A percentile compares a stretch with the other conserved stretches of the same genome.
phyloP scores from a whole-genome alignment of 768 basidiomycete species.

The Russula ochroleuca region DNA sequence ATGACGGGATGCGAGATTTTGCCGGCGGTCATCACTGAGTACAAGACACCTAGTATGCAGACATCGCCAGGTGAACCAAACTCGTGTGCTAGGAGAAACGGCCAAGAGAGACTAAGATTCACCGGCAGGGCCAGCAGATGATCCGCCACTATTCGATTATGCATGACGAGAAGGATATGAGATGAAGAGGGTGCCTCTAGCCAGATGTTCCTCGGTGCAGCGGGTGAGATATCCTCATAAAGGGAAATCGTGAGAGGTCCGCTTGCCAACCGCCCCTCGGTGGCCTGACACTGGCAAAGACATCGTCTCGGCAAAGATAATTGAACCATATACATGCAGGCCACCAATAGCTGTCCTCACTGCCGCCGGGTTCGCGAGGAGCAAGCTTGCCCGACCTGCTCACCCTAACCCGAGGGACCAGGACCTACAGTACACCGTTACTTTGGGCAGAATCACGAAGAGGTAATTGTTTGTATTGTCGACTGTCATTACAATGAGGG shows the following conservation, averaged over 20 bases:
- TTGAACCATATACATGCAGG: conserved; percentile 53
- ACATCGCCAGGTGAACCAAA: too few species aligned
- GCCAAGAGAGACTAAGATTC: too few species aligned
- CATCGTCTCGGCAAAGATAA: too few species aligned
- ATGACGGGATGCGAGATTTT: too few species aligned
- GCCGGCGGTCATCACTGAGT: too few species aligned
- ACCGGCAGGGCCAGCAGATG: too few species aligned
- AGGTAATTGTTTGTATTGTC: not conserved
- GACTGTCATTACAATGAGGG: too few species aligned
- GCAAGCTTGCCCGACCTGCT: conserved; percentile 39
- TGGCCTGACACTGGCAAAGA: conserved; percentile 8
- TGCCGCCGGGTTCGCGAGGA: conserved; percentile 28
- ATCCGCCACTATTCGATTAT: too few species aligned
- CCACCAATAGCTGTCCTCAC: conserved; percentile 54
- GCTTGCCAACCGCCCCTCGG: conserved; percentile 29
- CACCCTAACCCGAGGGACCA: conserved; percentile 43
- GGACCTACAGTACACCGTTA: not conserved
- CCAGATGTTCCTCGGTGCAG: conserved; percentile 28
- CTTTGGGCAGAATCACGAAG: not conserved
- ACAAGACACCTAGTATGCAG: too few species aligned
- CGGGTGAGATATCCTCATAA: conserved; percentile 32
- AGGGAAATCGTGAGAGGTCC: conserved; percentile 33
- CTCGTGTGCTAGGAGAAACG: too few species aligned
- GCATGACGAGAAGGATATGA: too few species aligned
- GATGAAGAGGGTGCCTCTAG: conserved; percentile 32